Conservation (phyloP, 805 yeast genomes). For the Pichia paraexigua region DNA sequence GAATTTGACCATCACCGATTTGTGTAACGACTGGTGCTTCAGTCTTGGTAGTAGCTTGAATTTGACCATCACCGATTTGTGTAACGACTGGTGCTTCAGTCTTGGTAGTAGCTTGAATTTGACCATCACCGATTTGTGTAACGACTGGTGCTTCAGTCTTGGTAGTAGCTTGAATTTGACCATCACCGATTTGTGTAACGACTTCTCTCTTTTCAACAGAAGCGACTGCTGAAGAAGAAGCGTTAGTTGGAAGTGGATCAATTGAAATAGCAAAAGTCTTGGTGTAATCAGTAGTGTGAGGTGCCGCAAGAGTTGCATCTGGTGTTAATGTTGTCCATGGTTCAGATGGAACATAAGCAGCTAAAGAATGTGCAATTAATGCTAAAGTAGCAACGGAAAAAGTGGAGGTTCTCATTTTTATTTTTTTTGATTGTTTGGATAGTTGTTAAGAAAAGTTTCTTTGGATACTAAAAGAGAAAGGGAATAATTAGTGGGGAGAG, state of each 20-base stretch:
- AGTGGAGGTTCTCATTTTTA: conserved; percentile 13
- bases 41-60: conserved; percentile 30
- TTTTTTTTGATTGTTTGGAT: not conserved
- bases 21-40: conserved; percentile 31
- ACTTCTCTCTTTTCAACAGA: conserved; percentile 24
- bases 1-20: conserved; percentile 35
- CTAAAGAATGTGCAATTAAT: conserved; percentile 39
- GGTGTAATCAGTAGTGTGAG: conserved; percentile 46
- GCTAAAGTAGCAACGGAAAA: conserved; percentile 30
- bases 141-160: conserved; percentile 32
- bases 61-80: conserved; percentile 32
- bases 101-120: conserved; percentile 31
- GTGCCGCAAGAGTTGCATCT: conserved; percentile 40
- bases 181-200: conserved; percentile 29
- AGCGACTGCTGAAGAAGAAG: conserved; percentile 9
- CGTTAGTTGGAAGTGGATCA: conserved; percentile 35
- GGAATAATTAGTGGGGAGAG: not conserved
- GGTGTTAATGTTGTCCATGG: conserved; percentile 72
- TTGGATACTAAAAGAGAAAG: conserved; percentile 2
- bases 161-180: conserved; percentile 33
- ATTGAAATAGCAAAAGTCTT: conserved; percentile 66
- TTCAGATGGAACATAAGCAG: conserved; percentile 58
- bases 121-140: conserved; percentile 32
- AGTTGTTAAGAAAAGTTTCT: conserved; percentile 1
- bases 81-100: conserved; percentile 32